Evolutionary conservation across 2,329 filamentous ascomycete species (phyloP), one percentile per base, ranked within the genome.

Genomic region (Chaetomiaceae sp.): DNA sequence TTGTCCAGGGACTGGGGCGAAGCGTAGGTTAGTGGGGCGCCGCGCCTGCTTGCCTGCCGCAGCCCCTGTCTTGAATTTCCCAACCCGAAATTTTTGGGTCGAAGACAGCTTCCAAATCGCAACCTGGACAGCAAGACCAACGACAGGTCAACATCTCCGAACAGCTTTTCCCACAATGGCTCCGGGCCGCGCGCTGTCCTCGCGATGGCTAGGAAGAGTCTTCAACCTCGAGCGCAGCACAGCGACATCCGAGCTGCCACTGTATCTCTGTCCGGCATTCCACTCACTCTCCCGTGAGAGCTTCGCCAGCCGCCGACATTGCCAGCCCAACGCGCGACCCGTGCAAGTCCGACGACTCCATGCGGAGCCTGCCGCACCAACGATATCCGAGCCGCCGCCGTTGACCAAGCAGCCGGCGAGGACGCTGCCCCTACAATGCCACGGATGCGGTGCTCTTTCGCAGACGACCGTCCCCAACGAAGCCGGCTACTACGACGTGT

Each of bases 381-480:
- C 27, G 15, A 31, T 8, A 25, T 9, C 31, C 19, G 46, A 57
- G 20, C 36, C 50, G 14, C 22, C 47, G 1, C 15, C 45, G 6
- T 12, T 31, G 23, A 31, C 23, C 7, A 50, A 45, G 29, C 50
- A 48, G n/a, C 47, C 57, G 3, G 15, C 27, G 8, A 61, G 40
- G 40, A 53, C 60, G 17, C 69, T 87, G 1, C 83, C 84, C 0
- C 62, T 74, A 11, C 80, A 79, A 58, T 88, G 84, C 61, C 75
- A 75, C 12, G 84, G 84, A 33, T 88, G 84, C 64, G 84, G 84
- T 40, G 83, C 84, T 14, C 75, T 85, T 60, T 75, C 81, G 42
- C 84, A 88, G 65, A 82, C 76, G 0, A 65, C 66, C 0, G 67
- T 78, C 17, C 67, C 77, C 1, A 66, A 76, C 25, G 70, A 78